Evolutionary conservation across 345 rosid species (phyloP).

Genomic region (Hibiscus trionum): DNA sequence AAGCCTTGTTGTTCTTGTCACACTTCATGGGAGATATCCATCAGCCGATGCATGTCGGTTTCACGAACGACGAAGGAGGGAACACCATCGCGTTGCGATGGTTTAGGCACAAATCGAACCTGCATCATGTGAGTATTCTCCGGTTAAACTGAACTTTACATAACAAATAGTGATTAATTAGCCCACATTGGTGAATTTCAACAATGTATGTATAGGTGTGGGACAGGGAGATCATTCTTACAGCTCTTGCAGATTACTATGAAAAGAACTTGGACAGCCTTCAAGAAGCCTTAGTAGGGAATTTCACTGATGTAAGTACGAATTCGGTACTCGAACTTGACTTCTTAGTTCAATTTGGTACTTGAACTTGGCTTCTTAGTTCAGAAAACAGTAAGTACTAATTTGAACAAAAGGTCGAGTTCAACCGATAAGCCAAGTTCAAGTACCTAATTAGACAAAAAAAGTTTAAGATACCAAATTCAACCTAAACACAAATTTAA

Average conservation of each 20-base stretch:
- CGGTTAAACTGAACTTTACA: background rate
- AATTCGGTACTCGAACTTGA: no score
- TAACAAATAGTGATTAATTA: background rate
- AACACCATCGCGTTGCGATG: constrained; percentile 76
- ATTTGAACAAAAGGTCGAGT: no score
- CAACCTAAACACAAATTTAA: no score
- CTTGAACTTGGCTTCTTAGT: no score
- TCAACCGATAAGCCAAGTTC: no score
- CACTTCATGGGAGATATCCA: constrained; percentile 95
- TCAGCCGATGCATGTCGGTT: constrained; percentile 94
- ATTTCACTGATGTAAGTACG: constrained; percentile 61
- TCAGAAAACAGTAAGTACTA: no score
- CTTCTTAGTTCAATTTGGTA: no score
- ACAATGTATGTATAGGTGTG: constrained; percentile 45
- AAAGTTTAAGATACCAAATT: no score
- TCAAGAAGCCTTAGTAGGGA: constrained; percentile 49
- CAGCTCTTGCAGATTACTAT: constrained; percentile 65
- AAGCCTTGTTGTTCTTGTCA: constrained; percentile 79
- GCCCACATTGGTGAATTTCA: background rate
- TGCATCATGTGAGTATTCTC: constrained; percentile 59
- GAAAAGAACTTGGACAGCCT: constrained; percentile 68
- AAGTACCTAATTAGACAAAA: no score
- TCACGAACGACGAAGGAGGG: constrained; percentile 78
- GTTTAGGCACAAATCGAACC: constrained; percentile 84
- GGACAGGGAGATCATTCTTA: constrained; percentile 85